Base-by-base conservation (phyloP, 2,329 filamentous ascomycete genomes). In the Ophiostoma tasmaniense region DNA sequence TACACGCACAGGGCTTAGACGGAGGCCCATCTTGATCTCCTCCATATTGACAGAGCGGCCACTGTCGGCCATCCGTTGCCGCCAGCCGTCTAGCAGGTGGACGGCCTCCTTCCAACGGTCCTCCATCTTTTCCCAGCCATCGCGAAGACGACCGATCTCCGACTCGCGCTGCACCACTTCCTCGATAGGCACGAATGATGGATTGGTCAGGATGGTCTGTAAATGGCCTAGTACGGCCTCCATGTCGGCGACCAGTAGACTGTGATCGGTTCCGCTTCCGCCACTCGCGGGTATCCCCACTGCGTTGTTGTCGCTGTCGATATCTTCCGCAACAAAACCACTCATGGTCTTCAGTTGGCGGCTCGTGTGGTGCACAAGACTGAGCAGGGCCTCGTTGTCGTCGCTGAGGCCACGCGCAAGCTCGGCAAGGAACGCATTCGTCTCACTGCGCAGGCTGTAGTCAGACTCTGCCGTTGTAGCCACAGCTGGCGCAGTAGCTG, bases 111-210 rank as follows among this genome's bases (percentile, higher is more conserved):
- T 89, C 92, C 95, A 97, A 67, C 93, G 87, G 28, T 82, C 85
- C 78, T 98, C 93, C 91, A 98, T 97, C 79, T 90, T 93, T 76
- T 96, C 91, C 90, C 94, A 96, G 20, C 93, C 92, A 68, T 90
- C 87, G 68, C 92, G 88, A 65, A 99, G 82, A 67, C 91, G 86
- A 67, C 85, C 84, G 72, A 99, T 98, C 77, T 97, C 93, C 70
- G 96, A 90, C 72, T 99, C 94, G 68, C 94, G 88, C n/a, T 93
- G 80, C 75, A 96, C 89, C 1, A 99, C 92, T 77, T 98, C 95
- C 74, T 98, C 95, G 28, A 98, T 87, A 0, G 94, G 91, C 17
- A 97, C 95, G 77, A 98, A 99, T 2, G 93, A 96, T 1, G 95
- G 95, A 75, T 98, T 98, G 10, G 93, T 97, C 62, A 99, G 83